Percentiles rank a stretch among this genome's conserved stretches.
Conservation (phyloP, 345 rosid genomes). For the Aquilaria sinensis region DNA sequence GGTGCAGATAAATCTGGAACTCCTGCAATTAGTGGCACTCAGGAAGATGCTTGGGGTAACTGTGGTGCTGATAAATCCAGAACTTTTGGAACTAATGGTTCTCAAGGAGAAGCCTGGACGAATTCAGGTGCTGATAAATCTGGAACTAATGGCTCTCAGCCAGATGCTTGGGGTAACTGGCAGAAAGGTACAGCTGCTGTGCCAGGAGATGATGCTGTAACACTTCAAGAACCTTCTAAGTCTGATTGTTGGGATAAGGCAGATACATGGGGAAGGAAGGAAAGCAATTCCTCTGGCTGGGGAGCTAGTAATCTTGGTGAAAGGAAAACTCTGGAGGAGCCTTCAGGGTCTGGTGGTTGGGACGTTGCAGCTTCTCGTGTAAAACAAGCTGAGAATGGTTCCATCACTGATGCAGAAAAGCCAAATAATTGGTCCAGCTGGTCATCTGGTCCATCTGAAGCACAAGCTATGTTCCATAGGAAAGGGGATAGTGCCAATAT, state of each 20-base stretch:
- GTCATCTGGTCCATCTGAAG: constrained; percentile 12
- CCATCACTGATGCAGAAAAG: background rate
- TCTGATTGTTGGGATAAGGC: too few relatives aligned
- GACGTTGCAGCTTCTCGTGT: constrained; percentile 22
- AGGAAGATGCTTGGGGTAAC: constrained; percentile 15
- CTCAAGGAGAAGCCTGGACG: constrained; percentile 16
- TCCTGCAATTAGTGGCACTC: constrained; percentile 9
- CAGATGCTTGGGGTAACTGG: constrained; percentile 22
- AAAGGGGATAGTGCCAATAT: background rate
- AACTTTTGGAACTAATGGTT: background rate
- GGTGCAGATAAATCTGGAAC: constrained; percentile 12
- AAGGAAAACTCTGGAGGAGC: background rate
- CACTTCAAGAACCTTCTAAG: too few relatives aligned
- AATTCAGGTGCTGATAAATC: constrained; percentile 18
- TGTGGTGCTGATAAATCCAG: constrained; percentile 15
- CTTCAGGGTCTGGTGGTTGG: constrained; percentile 26
- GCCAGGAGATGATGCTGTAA: too few relatives aligned
- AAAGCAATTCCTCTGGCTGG: constrained; percentile 6
- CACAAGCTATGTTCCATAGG: constrained; percentile 10
- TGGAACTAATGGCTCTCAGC: constrained; percentile 1
- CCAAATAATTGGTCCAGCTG: constrained; percentile 7
- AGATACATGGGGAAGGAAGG: too few relatives aligned
- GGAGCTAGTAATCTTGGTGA: background rate
- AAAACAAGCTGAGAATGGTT: constrained; percentile 18
- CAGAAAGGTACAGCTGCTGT: background rate